Percentiles rank a stretch among this genome's conserved stretches.
phyloP scores from a whole-genome alignment of 2,329 filamentous ascomycete genomes.

The Grosmannia penicillata region DNA sequence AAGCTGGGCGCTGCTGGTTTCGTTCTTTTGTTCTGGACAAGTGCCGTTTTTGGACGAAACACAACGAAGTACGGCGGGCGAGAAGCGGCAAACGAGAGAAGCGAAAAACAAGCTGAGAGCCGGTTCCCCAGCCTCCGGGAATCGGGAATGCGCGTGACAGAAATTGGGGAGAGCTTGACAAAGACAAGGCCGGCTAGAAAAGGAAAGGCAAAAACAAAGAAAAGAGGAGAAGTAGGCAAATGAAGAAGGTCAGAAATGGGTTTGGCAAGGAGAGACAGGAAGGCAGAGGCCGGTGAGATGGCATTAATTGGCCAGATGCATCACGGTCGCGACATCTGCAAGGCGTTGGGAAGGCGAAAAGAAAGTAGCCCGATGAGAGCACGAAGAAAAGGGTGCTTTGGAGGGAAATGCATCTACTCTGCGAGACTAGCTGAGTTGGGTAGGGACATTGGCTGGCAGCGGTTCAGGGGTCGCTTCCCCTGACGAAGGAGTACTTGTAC shows the following conservation, averaged over 20 bases:
- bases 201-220: neutral
- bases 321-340: constrained; percentile 4
- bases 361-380: constrained; percentile 3
- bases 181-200: constrained; percentile 1
- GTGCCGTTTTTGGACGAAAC: too few species aligned
- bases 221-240: neutral
- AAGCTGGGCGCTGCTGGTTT: too few species aligned
- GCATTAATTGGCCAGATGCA: constrained; percentile 1
- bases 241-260: neutral
- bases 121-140: too few species aligned
- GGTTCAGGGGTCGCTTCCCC: constrained; percentile 3
- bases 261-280: neutral
- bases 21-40: too few species aligned
- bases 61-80: too few species aligned
- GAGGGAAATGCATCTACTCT: neutral
- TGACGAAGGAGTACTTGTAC: neutral
- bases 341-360: constrained; percentile 4
- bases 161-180: neutral
- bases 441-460: constrained; percentile 4
- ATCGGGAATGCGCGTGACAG: too few species aligned
- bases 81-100: too few species aligned
- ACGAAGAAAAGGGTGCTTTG: constrained; percentile 1
- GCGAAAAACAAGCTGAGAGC: too few species aligned
- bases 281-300: neutral
- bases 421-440: constrained; percentile 8